A percentile compares a stretch with the other conserved stretches of the same genome.
Evolutionary conservation across 1,284 basidiomycete genomes (phyloP).

Genomic region (Ceratobasidium sp.): DNA sequence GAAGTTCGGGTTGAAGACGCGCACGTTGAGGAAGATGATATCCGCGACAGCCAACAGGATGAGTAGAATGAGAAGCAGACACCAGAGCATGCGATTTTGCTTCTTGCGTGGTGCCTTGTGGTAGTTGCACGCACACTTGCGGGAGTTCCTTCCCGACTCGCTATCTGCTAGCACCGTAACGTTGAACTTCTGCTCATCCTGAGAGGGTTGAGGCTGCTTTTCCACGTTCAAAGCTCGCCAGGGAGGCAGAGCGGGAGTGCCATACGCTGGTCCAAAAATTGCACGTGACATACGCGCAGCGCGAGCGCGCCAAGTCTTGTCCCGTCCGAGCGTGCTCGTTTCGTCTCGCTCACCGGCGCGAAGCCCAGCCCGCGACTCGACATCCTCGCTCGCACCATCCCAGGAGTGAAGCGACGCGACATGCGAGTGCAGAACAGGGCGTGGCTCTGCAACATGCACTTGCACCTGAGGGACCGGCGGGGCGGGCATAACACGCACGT

Average conservation of each 20-base stretch:
- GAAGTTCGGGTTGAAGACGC: slow-evolving; percentile 49
- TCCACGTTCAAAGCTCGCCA: slow-evolving; percentile 37
- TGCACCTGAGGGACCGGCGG: slow-evolving; percentile 37
- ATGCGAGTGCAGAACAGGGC: slow-evolving; percentile 33
- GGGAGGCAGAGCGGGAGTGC: background rate
- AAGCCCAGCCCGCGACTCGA: slow-evolving; percentile 29
- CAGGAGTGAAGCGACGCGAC: slow-evolving; percentile 31
- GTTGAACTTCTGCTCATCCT: slow-evolving; percentile 18
- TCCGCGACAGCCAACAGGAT: slow-evolving; percentile 61
- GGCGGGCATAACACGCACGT: slow-evolving; percentile 35
- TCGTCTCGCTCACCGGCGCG: slow-evolving; percentile 17
- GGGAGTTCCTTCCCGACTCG: slow-evolving; percentile 46
- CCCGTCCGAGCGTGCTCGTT: slow-evolving; percentile 2
- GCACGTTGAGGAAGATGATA: slow-evolving; percentile 57
- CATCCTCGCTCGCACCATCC: slow-evolving; percentile 11
- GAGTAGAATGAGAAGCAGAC: slow-evolving; percentile 54
- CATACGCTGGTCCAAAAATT: slow-evolving; percentile 11
- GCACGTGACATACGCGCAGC: slow-evolving; percentile 32
- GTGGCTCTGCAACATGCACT: slow-evolving; percentile 29
- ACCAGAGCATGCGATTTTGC: slow-evolving; percentile 49
- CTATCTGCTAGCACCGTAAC: slow-evolving; percentile 45
- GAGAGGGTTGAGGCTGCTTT: background rate
- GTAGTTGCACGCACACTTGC: slow-evolving; percentile 52
- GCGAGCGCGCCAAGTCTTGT: slow-evolving; percentile 19
- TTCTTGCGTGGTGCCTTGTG: slow-evolving; percentile 52